Evolutionary conservation across 805 yeast genomes (phyloP), one percentile per base, ranked within the genome.

Genomic region (Sugiyamaella floridensis): DNA sequence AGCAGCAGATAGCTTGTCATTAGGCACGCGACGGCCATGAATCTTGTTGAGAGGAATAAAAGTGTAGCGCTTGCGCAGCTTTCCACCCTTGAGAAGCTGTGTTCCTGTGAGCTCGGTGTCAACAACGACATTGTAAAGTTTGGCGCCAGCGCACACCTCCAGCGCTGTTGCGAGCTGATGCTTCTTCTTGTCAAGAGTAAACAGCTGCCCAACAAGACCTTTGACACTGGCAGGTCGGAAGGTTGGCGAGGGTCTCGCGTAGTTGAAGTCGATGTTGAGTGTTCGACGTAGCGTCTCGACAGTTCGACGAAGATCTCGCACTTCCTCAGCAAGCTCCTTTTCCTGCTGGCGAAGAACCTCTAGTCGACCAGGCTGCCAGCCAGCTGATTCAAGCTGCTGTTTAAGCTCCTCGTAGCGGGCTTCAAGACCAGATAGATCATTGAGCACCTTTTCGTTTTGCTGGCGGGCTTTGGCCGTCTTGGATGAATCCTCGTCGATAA

Each of bases 81-180:
- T 81, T 6, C 97, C 97, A 28, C 73, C 75, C 60, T 89, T 93
- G 42, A 93, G 74, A 9, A 93, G 69, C 52, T 83, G 85, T 0
- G 95, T 77, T n/a, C 95, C 98, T 2, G 88, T 84, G 16, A 73
- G 80, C 54, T 92, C 95, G 56, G 80, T 83, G 61, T 89, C 97
- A 29, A 95, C 98, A 48, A 93, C 89, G 37, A 95, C 86, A 62
- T 90, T 89, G 67, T 81, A 95, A 29, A 95, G 69, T 60, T 90
- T 76, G 4, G 92, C 95, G 47, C 99, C 99, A 1, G 97, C 99
- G 65, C 95, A 85, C 1, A 88, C 85, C 68, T 93, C 97, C 37
- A 93, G 72, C 1, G 99, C 99, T 22, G 83, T 75, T 0, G 95
- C 84, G 50, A 83, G 81, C 22, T 79, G 77, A 51, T 70, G 65